Base-by-base conservation (phyloP, 306 rosid species). In the Geum urbanum region DNA sequence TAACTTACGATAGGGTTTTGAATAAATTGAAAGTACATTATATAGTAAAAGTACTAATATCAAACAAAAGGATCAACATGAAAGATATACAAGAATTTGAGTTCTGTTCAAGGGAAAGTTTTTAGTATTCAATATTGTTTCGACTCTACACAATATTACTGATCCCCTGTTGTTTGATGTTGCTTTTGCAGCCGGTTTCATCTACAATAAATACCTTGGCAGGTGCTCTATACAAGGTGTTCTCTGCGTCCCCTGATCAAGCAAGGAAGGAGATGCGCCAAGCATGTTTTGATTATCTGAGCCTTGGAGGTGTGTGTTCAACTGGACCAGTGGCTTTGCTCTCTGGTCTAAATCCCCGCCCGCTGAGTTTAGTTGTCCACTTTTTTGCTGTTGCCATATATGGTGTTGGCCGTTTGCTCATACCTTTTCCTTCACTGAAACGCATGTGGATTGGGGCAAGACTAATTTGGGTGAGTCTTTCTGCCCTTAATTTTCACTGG, bases 311-410 rank as follows among this genome's bases (percentile, higher is more conserved):
- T 44, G 20, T 40, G 13, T 86, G 74, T 78, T 79, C 90, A 14
- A 51, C 77, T 0, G 88, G 88, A 51, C 87, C 88, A 9, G 76
- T 88, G 58, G 79, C 84, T 68, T 58, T 88, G 65, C 86, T 88
- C 35, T 81, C 90, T 57, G 90, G 84, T 73, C 77, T 89, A 57
- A 82, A 87, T 50, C 92, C 92, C 49, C 50, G 74, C 4, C 96
- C 92, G 0, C 44, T 79, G 24, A 82, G 81, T 71, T 81, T 89
- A 69, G 82, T 89, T 72, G 83, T 84, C 40, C 96, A 89, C 64
- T 87, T 89, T 82, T 87, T 84, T 73, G 82, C 91, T 5, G 88
- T 87, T 41, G 91, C 86, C 12, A 44, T 87, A 27, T 89, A 87
- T 18, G 92, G 92, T 13, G 85, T 85, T 73, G 86, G 85, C 3